These are phyloP conservation scores for Ceratobasidium sp. DNA, from an alignment of 1,284 basidiomycete genomes.

Conservation along the genomic window DNA sequence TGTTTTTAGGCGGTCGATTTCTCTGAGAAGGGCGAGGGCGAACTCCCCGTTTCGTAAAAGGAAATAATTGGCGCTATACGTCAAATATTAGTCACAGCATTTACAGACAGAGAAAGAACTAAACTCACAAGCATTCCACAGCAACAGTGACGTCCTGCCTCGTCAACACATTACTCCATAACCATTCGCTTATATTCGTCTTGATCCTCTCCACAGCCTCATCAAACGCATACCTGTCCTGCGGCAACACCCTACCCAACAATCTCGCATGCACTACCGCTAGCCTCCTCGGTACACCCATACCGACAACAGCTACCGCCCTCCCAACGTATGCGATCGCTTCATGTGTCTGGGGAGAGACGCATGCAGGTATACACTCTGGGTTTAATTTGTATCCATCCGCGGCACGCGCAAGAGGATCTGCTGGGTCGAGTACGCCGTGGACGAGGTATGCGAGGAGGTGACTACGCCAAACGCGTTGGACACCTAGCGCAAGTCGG, in stretches of 20 bases:
- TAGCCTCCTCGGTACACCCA: conserved; percentile 76
- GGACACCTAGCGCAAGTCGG: conserved; percentile 74
- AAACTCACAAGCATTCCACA: conserved; percentile 72
- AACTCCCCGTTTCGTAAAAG: conserved; percentile 89
- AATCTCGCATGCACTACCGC: conserved; percentile 71
- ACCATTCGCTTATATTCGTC: conserved; percentile 84
- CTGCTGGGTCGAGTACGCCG: conserved; percentile 69
- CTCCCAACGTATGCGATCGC: conserved; percentile 88
- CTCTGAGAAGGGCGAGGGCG: conserved; percentile 78
- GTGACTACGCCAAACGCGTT: conserved; percentile 81
- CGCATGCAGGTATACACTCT: conserved; percentile 76
- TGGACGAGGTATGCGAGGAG: conserved; percentile 81
- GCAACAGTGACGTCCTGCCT: conserved; percentile 81
- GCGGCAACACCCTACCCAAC: conserved; percentile 72
- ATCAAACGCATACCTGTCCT: conserved; percentile 81
- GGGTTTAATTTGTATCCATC: conserved; percentile 62
- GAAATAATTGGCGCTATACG: conserved; percentile 78
- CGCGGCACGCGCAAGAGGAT: conserved; percentile 64
- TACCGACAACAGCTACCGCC: conserved; percentile 83
- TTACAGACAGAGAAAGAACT: conserved; percentile 43
- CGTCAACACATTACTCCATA: conserved; percentile 90
- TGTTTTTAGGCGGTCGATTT: conserved; percentile 81
- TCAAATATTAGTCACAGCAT: neutral
- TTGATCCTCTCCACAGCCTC: conserved; percentile 74
- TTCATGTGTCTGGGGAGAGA: conserved; percentile 75